Base-by-base conservation (phyloP, 805 yeast species). In the Kodamaea leandrae region DNA sequence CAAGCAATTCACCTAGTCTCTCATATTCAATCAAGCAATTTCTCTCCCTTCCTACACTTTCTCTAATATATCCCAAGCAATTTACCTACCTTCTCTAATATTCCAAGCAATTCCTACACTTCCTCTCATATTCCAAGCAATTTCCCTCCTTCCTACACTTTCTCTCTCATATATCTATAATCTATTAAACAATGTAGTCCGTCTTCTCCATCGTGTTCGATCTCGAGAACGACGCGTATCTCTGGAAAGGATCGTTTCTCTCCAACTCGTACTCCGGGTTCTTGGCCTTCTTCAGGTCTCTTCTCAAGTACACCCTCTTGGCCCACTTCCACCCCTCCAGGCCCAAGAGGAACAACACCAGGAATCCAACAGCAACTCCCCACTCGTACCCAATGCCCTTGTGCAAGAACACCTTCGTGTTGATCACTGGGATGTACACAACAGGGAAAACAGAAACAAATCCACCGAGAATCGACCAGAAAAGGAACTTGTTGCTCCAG, bases 371-470 rank as follows among this genome's bases (percentile, higher is more conserved):
- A 1, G 87, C 76, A 45, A 86, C 61, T 12, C 86, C 91, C 95
- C 95, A 87, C 66, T 86, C 95, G 63, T 78, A 80, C 7, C 81
- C 75, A 48, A 86, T 85, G 6, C 81, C 78, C 21, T 61, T 68
- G 60, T 87, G 96, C 51, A 82, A 67, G 58, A 87, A 87, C 6
- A 87, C 95, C 47, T 76, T 74, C 33, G 71, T 65, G 60, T 87
- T 87, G 56, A 87, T 86, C n/a, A 84, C 95, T 5, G 96, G 96
- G 48, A 87, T 87, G 62, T 86, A 86, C 27, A 86, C 78, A 14
- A 86, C 83, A 32, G 95, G 95, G 75, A 87, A 82, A 3, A 84
- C 81, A 2, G 87, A 73, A 10, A 75, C 60, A 46, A 83, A 76
- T 2, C 93, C 96, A 38, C 76, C 66, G 25, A 83, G 57, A 34